A percentile compares a stretch with the other conserved stretches of the same genome.
phyloP scores from a whole-genome alignment of 2,329 filamentous ascomycete species.

The Immersiporthe knoxdaviesiana region DNA sequence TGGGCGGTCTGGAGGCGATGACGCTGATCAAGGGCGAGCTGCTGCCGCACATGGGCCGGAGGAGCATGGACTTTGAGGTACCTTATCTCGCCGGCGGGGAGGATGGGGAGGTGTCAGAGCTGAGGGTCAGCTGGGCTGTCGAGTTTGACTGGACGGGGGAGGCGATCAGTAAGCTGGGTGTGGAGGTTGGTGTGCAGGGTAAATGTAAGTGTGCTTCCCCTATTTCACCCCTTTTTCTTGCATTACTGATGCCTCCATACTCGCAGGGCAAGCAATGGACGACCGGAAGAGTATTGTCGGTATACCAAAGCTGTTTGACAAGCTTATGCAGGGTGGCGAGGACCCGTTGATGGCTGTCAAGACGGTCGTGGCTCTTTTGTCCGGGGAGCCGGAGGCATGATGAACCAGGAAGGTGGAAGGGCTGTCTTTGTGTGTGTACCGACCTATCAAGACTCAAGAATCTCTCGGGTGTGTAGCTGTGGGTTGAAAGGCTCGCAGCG shows the following conservation, averaged over 20 bases:
- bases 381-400: constrained; percentile 42
- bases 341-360: constrained; percentile 60
- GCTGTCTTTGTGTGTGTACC: not conserved
- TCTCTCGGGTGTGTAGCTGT: not conserved
- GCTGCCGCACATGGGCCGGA: constrained; percentile 57
- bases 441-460: constrained; percentile 19
- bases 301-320: constrained; percentile 63
- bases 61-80: constrained; percentile 54
- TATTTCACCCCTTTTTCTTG: constrained; percentile 18
- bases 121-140: constrained; percentile 66
- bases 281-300: constrained; percentile 57
- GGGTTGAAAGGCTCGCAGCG: not conserved
- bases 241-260: not conserved
- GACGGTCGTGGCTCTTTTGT: constrained; percentile 63
- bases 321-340: constrained; percentile 58
- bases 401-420: not conserved
- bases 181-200: constrained; percentile 60
- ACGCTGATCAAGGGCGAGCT: constrained; percentile 46
- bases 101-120: constrained; percentile 41
- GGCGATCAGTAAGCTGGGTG: constrained; percentile 60
- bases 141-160: constrained; percentile 75
- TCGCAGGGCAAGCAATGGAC: constrained; percentile 64
- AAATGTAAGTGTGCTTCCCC: constrained; percentile 59
- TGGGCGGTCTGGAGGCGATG: constrained; percentile 22
- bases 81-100: constrained; percentile 41